Evolutionary conservation across 371 early-diverging fungal genomes (phyloP), one percentile per base, ranked within the genome.

Genomic region (Mucor racemosus): DNA sequence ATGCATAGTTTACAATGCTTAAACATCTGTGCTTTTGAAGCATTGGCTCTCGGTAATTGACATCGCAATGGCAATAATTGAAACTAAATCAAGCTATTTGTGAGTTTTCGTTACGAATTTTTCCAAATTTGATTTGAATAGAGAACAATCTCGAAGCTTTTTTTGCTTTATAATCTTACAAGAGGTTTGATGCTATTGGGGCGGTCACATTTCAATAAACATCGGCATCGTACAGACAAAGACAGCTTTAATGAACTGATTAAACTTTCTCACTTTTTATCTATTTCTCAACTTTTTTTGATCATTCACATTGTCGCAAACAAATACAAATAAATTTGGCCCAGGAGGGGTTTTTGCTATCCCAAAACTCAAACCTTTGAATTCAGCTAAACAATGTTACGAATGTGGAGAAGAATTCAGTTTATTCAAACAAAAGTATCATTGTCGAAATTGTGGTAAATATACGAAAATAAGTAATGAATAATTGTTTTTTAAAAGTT

Each of bases 381-480:
- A 62, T 31, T 61, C 60, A 50, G 65, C 65, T 33, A 79, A 76
- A 36, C 65, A 71, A 10, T 85, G 85, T 56, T 55, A 42, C 13
- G 77, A 79, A 48, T 85, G 86, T 60, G 70, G 76, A 44, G 60
- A 41, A 3, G 53, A 40, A 3, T 85, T 85, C 58, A 71, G 65
- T 38, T 61, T 85, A 21, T 79, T 84, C 55, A 68, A 76, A 34
- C 75, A 66, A 67, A 83, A 83, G 64, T 78, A 85, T 48, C 68
- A 79, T 42, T 85, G 86, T 64, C 56, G 71, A 54, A 77, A 82
- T 39, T 85, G 86, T 61, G 86, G 86, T 84, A 80, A 72, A 60
- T 11, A 41, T 26, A 62, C 26, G 21, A n/a, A 36, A 34, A 42
- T 5, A 19, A 31, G 7, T 48, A 3, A 7, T 26, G 38, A 3